A percentile compares a stretch with the other conserved stretches of the same genome.
phyloP scores from a whole-genome alignment of 2,329 filamentous ascomycete species.

The Fusarium sp. region DNA sequence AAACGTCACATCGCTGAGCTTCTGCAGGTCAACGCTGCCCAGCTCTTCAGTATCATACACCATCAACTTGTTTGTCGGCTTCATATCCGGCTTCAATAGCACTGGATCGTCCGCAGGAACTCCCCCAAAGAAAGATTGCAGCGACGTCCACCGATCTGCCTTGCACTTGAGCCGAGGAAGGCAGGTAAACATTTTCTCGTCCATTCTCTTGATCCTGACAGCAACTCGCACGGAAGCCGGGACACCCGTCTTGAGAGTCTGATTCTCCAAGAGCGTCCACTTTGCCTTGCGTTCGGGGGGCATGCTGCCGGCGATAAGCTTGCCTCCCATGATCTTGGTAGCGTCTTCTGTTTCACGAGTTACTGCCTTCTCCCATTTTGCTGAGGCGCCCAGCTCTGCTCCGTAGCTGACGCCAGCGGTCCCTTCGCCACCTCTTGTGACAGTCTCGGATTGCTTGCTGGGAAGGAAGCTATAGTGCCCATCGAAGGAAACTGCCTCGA shows the following conservation, averaged over 20 bases:
- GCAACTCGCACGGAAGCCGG: slow-evolving; percentile 9
- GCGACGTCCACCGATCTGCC: background rate
- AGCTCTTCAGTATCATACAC: background rate
- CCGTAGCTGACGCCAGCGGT: background rate
- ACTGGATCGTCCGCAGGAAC: background rate
- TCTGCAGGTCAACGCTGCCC: slow-evolving; percentile 2
- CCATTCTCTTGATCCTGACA: background rate
- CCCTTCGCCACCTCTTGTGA: background rate
- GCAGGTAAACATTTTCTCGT: background rate
- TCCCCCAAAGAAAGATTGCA: background rate
- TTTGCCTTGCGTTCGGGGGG: slow-evolving; percentile 3
- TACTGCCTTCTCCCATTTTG: slow-evolving; percentile 5
- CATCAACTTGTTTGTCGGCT: background rate
- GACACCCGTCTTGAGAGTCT: slow-evolving; percentile 4
- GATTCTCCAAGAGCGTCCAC: slow-evolving; percentile 26
- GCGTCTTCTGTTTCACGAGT: slow-evolving; percentile 8
- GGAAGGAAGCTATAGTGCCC: slow-evolving; percentile 8
- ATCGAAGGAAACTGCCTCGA: slow-evolving; percentile 12
- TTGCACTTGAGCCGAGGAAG: background rate
- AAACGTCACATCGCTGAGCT: slow-evolving; percentile 5
- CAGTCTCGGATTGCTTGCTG: background rate
- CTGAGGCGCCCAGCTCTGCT: background rate
- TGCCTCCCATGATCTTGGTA: background rate
- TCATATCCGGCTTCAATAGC: background rate
- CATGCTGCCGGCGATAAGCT: slow-evolving; percentile 4